Conservation (phyloP, 2,329 filamentous ascomycete species). For the Fusarium transvaalense region DNA sequence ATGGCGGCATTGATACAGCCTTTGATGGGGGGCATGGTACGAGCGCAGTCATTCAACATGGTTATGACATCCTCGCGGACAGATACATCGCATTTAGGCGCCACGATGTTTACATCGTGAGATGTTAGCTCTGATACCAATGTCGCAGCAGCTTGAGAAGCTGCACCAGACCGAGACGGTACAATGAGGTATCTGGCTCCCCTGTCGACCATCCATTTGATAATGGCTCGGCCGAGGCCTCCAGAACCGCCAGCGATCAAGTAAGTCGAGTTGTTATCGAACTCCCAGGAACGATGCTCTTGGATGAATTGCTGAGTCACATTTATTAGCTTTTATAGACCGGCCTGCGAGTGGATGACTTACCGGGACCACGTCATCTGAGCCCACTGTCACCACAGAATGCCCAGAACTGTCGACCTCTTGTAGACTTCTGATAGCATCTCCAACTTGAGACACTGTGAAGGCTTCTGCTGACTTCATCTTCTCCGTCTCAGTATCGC, state of each 20-base stretch:
- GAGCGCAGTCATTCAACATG: slow-evolving; percentile 25
- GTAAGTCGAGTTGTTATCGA: slow-evolving; percentile 15
- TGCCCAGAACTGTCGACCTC: neutral
- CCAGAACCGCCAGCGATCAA: slow-evolving; percentile 41
- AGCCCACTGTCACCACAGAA: neutral
- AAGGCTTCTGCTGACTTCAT: accelerated
- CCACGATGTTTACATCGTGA: neutral
- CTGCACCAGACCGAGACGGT: slow-evolving; percentile 47
- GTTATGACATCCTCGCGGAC: neutral
- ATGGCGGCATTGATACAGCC: slow-evolving; percentile 21
- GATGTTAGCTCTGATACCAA: slow-evolving; percentile 27
- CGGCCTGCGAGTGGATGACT: no score
- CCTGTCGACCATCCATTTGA: slow-evolving; percentile 29
- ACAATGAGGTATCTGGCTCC: slow-evolving; percentile 49
- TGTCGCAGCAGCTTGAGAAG: slow-evolving; percentile 34
- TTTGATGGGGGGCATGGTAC: slow-evolving; percentile 44
- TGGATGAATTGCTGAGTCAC: slow-evolving; percentile 2
- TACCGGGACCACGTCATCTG: neutral
- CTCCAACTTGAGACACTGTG: accelerated
- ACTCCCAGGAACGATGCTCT: accelerated
- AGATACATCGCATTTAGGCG: slow-evolving; percentile 1
- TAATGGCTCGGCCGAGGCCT: slow-evolving; percentile 42
- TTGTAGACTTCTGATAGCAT: neutral
- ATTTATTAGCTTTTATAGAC: no score
- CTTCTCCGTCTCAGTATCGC: accelerated